Conservation (phyloP, 176 grass and related monocot species). For the Avena insularis region DNA sequence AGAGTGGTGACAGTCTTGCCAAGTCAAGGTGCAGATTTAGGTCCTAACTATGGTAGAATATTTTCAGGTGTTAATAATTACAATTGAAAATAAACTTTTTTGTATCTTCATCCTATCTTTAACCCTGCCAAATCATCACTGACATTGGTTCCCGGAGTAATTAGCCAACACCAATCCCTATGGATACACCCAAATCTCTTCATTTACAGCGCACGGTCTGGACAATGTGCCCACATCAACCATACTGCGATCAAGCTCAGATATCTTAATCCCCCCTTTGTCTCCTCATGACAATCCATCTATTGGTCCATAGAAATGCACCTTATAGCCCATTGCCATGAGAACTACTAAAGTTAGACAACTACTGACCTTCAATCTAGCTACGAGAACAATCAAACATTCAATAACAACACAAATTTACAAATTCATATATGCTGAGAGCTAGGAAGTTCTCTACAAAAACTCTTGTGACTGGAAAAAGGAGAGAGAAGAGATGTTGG, state of each 20-base stretch:
- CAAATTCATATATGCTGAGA: conserved; percentile 25
- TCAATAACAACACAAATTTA: not conserved
- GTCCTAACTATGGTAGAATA: not conserved
- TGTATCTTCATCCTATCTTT: not conserved
- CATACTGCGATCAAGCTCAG: not conserved
- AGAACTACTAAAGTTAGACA: not conserved
- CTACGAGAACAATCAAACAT: not conserved
- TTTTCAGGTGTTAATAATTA: not conserved
- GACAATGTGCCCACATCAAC: not conserved
- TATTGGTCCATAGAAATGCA: not conserved
- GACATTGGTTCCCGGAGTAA: not conserved
- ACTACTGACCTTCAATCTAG: not conserved
- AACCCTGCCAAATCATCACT: not conserved
- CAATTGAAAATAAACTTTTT: not conserved
- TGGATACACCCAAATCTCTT: not conserved
- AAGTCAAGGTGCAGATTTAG: not conserved
- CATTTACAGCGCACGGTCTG: not conserved
- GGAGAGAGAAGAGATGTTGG: not conserved
- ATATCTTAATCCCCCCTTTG: not conserved
- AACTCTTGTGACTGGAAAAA: not conserved
- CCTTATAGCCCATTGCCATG: not conserved
- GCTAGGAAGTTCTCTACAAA: not conserved
- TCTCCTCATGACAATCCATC: not conserved
- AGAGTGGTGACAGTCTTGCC: not conserved
- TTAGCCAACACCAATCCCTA: not conserved